Conservation (phyloP, 2,329 filamentous ascomycete genomes). For the Talaromyces sp. region DNA sequence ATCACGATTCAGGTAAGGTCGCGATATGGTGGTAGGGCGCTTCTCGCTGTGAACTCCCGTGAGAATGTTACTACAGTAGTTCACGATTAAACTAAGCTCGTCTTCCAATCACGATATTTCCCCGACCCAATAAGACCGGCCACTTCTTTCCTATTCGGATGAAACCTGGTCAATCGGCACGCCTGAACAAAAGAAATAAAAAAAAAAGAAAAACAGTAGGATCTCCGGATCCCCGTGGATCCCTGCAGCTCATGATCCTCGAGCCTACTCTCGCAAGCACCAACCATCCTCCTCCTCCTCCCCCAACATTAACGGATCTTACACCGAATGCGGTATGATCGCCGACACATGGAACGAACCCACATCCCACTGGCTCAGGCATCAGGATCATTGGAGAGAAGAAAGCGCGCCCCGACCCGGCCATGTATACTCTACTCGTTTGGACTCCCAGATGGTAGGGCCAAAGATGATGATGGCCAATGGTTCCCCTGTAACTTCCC, state of each 20-base stretch:
- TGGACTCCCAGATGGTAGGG: no score
- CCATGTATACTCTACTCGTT: no score
- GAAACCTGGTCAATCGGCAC: constrained; percentile 5
- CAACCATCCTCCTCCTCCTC: background rate
- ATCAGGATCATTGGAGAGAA: no score
- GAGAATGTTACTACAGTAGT: no score
- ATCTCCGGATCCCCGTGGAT: constrained; percentile 25
- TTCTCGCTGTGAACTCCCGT: no score
- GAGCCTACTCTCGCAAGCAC: background rate
- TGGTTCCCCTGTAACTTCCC: background rate
- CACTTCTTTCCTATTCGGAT: constrained; percentile 6
- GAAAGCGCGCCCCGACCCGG: no score
- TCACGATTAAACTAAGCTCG: background rate
- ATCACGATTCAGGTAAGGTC: no score
- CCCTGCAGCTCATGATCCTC: constrained; percentile 19
- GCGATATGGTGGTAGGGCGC: no score
- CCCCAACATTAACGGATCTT: background rate
- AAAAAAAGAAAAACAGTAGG: background rate
- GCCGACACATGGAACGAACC: background rate
- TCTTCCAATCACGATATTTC: background rate
- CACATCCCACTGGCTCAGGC: no score
- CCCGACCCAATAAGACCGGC: background rate
- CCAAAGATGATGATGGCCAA: no score
- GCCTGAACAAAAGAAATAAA: background rate
- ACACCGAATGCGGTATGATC: background rate